These are phyloP conservation scores for Cornus kousa DNA, from an alignment of 148 eudicot genomes.

Conservation along the genomic window DNA sequence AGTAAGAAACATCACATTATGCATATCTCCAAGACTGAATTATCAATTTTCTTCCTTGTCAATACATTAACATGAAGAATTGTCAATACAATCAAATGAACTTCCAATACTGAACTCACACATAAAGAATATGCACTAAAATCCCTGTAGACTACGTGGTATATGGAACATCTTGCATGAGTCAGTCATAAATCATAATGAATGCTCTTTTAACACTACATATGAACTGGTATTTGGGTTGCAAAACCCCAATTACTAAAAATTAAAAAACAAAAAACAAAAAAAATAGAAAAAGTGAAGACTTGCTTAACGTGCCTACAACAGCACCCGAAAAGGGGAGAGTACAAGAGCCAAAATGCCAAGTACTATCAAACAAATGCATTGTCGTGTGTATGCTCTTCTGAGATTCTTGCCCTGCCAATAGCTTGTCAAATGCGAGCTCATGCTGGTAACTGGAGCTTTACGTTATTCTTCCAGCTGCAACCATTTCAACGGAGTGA, in stretches of 20 bases:
- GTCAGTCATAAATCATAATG: not conserved
- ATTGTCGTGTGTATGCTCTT: not conserved
- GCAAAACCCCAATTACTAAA: not conserved
- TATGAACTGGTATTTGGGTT: constrained; percentile 1
- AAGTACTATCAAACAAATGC: not conserved
- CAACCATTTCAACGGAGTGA: constrained; percentile 6
- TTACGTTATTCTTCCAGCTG: constrained; percentile 93
- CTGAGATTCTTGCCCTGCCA: not conserved
- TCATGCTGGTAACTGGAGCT: constrained; percentile 84
- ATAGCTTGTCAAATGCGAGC: not conserved
- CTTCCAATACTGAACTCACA: not conserved
- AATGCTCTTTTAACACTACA: not conserved
- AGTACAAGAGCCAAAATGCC: not conserved
- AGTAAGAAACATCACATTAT: too few species aligned
- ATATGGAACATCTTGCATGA: not conserved
- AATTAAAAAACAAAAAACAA: not conserved
- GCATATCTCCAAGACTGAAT: too few species aligned
- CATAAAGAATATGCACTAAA: not conserved
- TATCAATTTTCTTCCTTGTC: too few species aligned
- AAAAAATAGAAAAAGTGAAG: not conserved
- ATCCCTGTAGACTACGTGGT: not conserved
- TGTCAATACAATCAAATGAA: not conserved
- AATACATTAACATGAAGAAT: not conserved
- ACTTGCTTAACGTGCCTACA: not conserved
- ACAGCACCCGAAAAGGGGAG: not conserved